phyloP scores from a whole-genome alignment of 768 basidiomycete genomes.

The Lactarius tabidus region DNA sequence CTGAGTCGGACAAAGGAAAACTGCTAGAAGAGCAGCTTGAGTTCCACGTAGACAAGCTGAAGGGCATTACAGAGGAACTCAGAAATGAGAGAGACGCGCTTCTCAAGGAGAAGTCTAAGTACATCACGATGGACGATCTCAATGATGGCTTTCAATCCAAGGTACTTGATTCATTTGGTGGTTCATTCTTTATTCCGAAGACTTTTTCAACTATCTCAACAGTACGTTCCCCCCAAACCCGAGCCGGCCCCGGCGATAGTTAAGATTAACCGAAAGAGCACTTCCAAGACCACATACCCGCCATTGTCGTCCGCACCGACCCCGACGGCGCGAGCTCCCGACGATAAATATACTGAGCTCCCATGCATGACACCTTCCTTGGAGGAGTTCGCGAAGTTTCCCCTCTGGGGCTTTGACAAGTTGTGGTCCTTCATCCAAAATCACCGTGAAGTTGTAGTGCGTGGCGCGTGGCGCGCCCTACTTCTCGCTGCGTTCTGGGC shows the following conservation, averaged over 20 bases:
- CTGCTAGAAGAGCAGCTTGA: constrained; percentile 58
- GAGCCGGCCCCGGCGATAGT: constrained; percentile 48
- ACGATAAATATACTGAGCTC: constrained; percentile 57
- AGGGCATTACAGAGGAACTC: constrained; percentile 58
- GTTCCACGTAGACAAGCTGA: constrained; percentile 62
- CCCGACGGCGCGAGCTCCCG: not conserved
- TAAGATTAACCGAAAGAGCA: constrained; percentile 38
- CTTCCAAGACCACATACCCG: constrained; percentile 42
- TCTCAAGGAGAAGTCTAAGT: constrained; percentile 74
- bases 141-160: constrained; percentile 83
- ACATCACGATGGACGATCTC: constrained; percentile 93
- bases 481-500: constrained; percentile 88
- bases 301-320: constrained; percentile 19
- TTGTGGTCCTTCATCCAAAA: constrained; percentile 83
- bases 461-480: constrained; percentile 87
- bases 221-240: constrained; percentile 76
- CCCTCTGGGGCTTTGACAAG: constrained; percentile 65
- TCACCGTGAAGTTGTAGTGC: constrained; percentile 80
- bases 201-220: not conserved
- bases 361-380: constrained; percentile 79
- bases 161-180: constrained; percentile 35
- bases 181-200: not conserved
- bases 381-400: constrained; percentile 70
- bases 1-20: constrained; percentile 52
- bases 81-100: constrained; percentile 60